Conservation (phyloP, 1,139 yeast genomes). For the Suhomyces taliae region DNA sequence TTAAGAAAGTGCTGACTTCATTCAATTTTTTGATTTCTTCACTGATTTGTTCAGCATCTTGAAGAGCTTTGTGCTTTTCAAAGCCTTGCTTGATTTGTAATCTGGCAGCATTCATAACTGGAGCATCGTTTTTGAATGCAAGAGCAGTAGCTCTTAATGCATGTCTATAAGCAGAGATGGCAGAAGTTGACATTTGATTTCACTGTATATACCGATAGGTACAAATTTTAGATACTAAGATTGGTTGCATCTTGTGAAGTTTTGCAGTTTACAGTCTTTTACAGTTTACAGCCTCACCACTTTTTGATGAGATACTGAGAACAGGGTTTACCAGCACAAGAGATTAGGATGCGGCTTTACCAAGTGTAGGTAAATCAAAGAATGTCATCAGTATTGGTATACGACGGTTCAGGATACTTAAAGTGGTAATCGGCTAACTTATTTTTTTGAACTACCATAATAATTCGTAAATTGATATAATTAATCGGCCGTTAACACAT, state of each 20-base stretch:
- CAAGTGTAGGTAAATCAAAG: too few species aligned
- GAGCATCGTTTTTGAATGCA: constrained; percentile 61
- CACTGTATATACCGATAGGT: too few species aligned
- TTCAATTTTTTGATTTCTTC: constrained; percentile 62
- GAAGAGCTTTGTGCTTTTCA: constrained; percentile 30
- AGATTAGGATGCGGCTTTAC: too few species aligned
- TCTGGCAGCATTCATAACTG: constrained; percentile 63
- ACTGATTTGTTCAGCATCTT: constrained; percentile 37
- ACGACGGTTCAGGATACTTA: too few species aligned
- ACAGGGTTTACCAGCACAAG: too few species aligned
- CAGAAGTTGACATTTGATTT: constrained; percentile 8
- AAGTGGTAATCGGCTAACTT: too few species aligned
- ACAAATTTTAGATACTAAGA: too few species aligned
- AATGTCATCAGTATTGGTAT: too few species aligned
- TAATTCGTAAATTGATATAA: too few species aligned
- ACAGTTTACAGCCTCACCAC: not conserved
- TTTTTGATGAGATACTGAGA: not conserved
- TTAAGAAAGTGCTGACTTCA: constrained; percentile 68
- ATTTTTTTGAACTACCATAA: too few species aligned
- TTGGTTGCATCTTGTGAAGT: not conserved
- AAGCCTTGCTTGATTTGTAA: constrained; percentile 63
- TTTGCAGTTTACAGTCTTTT: not conserved
- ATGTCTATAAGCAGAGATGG: constrained; percentile 60
- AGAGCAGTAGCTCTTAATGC: constrained; percentile 70
- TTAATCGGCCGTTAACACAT: too few species aligned